Evolutionary conservation across 805 yeast genomes (phyloP).

Genomic region (Komagataella pseudopastoris): DNA sequence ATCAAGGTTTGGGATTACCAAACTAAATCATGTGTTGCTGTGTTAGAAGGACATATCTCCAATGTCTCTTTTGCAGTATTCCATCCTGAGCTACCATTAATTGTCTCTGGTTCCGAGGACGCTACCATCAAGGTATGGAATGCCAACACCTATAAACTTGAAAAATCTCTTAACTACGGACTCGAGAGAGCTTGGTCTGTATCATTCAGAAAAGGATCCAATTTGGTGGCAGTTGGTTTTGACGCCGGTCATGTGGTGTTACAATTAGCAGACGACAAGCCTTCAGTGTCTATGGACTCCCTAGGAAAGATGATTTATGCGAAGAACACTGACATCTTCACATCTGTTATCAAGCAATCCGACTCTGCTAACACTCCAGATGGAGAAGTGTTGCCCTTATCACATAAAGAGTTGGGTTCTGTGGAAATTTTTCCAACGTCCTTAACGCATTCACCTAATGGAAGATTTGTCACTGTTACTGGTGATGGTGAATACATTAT

Average conservation of each 20-base stretch:
- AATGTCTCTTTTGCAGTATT: conserved; percentile 95
- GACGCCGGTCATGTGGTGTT: conserved; percentile 89
- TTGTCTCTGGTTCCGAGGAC: conserved; percentile 94
- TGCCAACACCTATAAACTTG: conserved; percentile 84
- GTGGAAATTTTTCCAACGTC: conserved; percentile 88
- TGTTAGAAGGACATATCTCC: conserved; percentile 84
- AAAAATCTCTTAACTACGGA: conserved; percentile 81
- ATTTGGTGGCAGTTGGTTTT: conserved; percentile 81
- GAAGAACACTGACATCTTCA: conserved; percentile 79
- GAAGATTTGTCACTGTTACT: conserved; percentile 89
- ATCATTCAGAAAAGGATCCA: conserved; percentile 58
- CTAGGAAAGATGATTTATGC: conserved; percentile 88
- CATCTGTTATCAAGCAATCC: conserved; percentile 57
- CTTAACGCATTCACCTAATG: conserved; percentile 88
- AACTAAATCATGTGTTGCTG: conserved; percentile 89
- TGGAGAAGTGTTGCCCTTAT: conserved; percentile 67
- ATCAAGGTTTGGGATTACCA: conserved; percentile 94
- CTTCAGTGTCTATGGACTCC: conserved; percentile 85
- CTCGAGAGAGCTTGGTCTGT: conserved; percentile 97
- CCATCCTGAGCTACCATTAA: conserved; percentile 95
- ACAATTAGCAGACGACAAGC: conserved; percentile 88
- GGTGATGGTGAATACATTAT: conserved; percentile 98
- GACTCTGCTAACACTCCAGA: conserved; percentile 58
- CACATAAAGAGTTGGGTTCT: conserved; percentile 85
- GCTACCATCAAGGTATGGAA: conserved; percentile 93